Evolutionary conservation across 164 flowering plant genomes (phyloP).

Genomic region (Amborella trichopoda): DNA sequence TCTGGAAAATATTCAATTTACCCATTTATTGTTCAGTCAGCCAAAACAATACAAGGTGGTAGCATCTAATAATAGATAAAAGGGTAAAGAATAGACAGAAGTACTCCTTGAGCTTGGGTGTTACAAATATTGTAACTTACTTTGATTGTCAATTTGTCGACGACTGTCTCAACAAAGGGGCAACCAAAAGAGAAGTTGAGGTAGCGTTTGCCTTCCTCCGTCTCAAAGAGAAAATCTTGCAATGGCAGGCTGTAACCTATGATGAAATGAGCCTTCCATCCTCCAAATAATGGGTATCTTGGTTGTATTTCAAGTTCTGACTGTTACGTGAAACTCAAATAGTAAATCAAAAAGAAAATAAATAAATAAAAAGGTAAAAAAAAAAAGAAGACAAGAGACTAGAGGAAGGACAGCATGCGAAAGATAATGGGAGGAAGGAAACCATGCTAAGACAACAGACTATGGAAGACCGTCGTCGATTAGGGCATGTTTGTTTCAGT

Average conservation of each 20-base stretch:
- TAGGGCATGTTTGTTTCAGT: no score
- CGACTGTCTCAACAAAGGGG: slow-evolving; percentile 65
- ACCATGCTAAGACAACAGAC: no score
- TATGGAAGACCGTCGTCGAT: no score
- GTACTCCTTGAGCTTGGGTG: background rate
- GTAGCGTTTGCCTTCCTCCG: slow-evolving; percentile 77
- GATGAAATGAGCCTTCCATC: slow-evolving; percentile 88
- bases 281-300: slow-evolving; percentile 94
- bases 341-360: no score
- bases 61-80: background rate
- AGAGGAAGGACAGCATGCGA: no score
- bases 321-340: no score
- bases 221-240: slow-evolving; percentile 80
- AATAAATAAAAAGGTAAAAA: no score
- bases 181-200: slow-evolving; percentile 93
- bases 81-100: background rate
- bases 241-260: slow-evolving; percentile 89
- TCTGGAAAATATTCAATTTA: slow-evolving; percentile 37
- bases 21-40: no score
- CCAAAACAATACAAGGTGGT: background rate
- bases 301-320: slow-evolving; percentile 95
- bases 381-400: no score
- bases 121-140: slow-evolving; percentile 23
- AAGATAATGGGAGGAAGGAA: no score
- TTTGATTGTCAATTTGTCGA: slow-evolving; percentile 73